Conservation (phyloP, 176 grass and related monocot species). For the Saccharum spontaneum region DNA sequence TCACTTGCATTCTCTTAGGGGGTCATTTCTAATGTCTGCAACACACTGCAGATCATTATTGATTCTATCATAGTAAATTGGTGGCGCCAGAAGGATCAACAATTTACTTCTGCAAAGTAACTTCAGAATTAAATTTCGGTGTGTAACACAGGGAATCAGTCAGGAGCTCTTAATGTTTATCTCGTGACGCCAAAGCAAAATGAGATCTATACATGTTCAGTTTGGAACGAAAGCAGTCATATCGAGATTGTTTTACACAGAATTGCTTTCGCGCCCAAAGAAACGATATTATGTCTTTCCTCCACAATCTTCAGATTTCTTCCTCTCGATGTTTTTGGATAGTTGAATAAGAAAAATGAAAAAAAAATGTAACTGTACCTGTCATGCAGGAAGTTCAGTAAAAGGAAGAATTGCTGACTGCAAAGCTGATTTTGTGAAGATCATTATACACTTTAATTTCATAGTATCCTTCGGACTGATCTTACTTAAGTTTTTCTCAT, state of each 20-base stretch:
- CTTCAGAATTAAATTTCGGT: slow-evolving; percentile 16
- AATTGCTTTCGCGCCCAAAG: neutral
- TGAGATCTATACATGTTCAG: slow-evolving; percentile 23
- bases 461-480: neutral
- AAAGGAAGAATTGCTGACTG: neutral
- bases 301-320: neutral
- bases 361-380: neutral
- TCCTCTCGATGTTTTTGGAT: neutral
- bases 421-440: slow-evolving; percentile 18
- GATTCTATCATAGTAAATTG: slow-evolving; percentile 79
- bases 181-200: neutral
- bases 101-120: slow-evolving; percentile 41
- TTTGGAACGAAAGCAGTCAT: slow-evolving; percentile 14
- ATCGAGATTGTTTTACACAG: neutral
- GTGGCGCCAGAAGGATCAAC: slow-evolving; percentile 72
- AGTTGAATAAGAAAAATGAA: neutral
- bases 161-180: neutral
- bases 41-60: slow-evolving; percentile 66
- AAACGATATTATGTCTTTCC: neutral
- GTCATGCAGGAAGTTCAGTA: neutral
- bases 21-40: slow-evolving; percentile 22
- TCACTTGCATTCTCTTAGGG: slow-evolving; percentile 10
- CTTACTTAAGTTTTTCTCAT: slow-evolving; percentile 14
- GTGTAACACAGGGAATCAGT: neutral
- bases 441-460: slow-evolving; percentile 2